Conservation (phyloP, 1,139 yeast species). For the Suhomyces choctaworum region DNA sequence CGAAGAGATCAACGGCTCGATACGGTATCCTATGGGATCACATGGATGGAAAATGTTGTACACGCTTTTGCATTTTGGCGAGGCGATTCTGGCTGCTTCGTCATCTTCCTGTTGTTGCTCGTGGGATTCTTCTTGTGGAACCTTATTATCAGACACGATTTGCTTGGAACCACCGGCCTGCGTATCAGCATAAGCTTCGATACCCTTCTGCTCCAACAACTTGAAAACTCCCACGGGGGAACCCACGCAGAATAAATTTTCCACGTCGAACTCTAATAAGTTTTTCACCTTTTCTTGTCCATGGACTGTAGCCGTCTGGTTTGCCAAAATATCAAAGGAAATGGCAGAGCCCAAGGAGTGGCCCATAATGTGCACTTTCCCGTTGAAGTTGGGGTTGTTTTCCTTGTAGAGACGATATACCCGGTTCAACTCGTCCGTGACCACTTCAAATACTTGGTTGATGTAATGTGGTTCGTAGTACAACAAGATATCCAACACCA, state of each 20-base stretch:
- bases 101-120: neutral
- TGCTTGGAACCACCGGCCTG: neutral
- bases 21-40: conserved; percentile 84
- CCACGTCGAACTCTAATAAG: conserved; percentile 66
- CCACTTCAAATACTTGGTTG: conserved; percentile 62
- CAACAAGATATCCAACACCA: conserved; percentile 77
- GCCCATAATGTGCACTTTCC: conserved; percentile 80
- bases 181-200: conserved; percentile 20
- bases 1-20: conserved; percentile 75
- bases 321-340: conserved; percentile 69
- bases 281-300: conserved; percentile 17
- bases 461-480: conserved; percentile 80
- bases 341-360: conserved; percentile 92
- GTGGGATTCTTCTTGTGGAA: neutral
- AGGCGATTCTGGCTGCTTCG: conserved; percentile 14
- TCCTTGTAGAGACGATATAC: conserved; percentile 60
- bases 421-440: conserved; percentile 67
- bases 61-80: conserved; percentile 59
- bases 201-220: conserved; percentile 58
- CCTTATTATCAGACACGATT: conserved; percentile 1
- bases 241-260: conserved; percentile 77
- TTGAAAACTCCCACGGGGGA: conserved; percentile 90
- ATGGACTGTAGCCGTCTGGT: conserved; percentile 40
- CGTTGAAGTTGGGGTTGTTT: conserved; percentile 73
- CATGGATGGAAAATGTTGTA: conserved; percentile 85